Evolutionary conservation across 164 flowering plant genomes (phyloP).

Genomic region (Annona cherimola): DNA sequence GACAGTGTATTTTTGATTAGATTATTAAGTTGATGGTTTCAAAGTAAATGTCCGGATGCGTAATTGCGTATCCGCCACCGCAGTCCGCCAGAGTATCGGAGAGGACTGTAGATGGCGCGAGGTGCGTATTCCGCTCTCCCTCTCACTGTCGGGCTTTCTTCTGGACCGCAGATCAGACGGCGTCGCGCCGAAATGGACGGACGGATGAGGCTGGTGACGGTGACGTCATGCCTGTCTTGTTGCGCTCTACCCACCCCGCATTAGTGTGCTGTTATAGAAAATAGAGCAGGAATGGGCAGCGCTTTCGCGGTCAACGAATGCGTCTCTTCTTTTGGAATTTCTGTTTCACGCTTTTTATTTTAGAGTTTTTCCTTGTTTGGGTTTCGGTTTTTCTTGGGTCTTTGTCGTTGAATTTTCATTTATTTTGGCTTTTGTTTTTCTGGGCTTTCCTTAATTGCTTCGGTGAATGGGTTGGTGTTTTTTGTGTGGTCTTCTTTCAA

Average conservation of each 20-base stretch:
- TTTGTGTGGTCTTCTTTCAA: background rate
- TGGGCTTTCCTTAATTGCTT: background rate
- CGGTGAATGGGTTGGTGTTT: background rate
- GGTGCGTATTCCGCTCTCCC: background rate
- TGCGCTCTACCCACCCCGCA: background rate
- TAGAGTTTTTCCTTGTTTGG: background rate
- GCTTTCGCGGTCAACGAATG: slow-evolving; percentile 6
- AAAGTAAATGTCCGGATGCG: too few relatives aligned
- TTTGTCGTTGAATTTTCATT: background rate
- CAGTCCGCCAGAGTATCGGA: too few relatives aligned
- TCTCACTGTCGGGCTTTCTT: background rate
- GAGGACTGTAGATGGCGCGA: background rate
- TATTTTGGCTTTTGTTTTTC: background rate
- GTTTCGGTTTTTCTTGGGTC: background rate
- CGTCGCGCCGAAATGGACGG: background rate
- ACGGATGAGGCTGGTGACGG: background rate
- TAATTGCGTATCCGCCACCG: too few relatives aligned
- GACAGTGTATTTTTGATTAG: too few relatives aligned
- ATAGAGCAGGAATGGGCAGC: background rate
- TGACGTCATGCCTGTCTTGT: background rate
- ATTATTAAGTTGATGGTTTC: too few relatives aligned
- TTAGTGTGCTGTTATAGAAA: background rate
- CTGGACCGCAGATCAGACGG: background rate
- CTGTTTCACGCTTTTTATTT: background rate
- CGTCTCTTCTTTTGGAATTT: slow-evolving; percentile 1